Evolutionary conservation across 2,329 filamentous ascomycete genomes (phyloP).

Genomic region (Penicillium sp.): DNA sequence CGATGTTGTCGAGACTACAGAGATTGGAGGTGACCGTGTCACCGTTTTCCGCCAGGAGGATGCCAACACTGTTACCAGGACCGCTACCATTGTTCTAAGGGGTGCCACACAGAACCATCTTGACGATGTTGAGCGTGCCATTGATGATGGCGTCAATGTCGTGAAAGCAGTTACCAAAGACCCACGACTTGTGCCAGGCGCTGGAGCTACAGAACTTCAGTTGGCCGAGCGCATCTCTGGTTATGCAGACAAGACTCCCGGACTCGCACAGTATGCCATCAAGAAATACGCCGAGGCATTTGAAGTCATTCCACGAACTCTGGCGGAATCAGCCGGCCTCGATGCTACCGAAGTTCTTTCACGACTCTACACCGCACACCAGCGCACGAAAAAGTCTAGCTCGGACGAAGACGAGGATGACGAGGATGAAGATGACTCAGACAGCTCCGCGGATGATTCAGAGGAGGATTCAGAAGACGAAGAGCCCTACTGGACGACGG

Average conservation of each 20-base stretch:
- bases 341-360: conserved; percentile 97
- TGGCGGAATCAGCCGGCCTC: conserved; percentile 91
- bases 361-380: conserved; percentile 86
- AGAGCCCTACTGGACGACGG: conserved; percentile 81
- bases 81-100: conserved; percentile 87
- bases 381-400: conserved; percentile 41
- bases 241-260: conserved; percentile 86
- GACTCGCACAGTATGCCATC: conserved; percentile 92
- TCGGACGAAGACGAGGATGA: conserved; percentile 18
- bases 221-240: conserved; percentile 87
- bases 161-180: conserved; percentile 98
- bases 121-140: conserved; percentile 92
- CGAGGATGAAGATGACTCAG: conserved; percentile 16
- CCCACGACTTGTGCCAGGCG: conserved; percentile 83
- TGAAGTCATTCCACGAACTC: conserved; percentile 88
- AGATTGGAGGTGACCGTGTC: conserved; percentile 96
- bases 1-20: conserved; percentile 92
- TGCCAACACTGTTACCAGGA: conserved; percentile 75
- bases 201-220: conserved; percentile 91
- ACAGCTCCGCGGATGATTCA: conserved; percentile 20
- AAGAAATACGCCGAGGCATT: conserved; percentile 97
- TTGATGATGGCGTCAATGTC: conserved; percentile 97
- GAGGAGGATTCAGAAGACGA: conserved; percentile 48
- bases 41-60: conserved; percentile 95
- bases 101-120: conserved; percentile 98